A percentile compares a stretch with the other conserved stretches of the same genome.
Conservation (phyloP, 805 yeast genomes). For the Candida khao-thaluensis region DNA sequence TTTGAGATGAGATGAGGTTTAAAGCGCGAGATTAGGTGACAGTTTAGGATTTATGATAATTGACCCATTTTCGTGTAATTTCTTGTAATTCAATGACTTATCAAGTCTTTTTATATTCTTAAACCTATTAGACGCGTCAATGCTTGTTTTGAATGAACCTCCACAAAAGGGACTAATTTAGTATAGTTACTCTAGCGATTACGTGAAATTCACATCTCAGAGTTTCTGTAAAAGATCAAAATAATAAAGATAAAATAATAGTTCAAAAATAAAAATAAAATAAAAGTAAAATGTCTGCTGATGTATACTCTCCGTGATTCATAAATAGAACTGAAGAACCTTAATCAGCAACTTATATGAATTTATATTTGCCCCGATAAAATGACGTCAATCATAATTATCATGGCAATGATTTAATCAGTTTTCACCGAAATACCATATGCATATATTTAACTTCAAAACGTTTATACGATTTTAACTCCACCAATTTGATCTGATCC, state of each 20-base stretch:
- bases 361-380: conserved; percentile 12
- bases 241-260: no score
- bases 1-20: conserved; percentile 14
- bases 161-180: no score
- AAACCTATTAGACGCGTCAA: no score
- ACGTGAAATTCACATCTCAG: no score
- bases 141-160: no score
- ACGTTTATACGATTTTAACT: conserved; percentile 58
- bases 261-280: background rate
- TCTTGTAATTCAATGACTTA: no score
- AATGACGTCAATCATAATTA: conserved; percentile 4
- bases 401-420: conserved; percentile 7
- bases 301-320: conserved; percentile 21
- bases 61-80: no score
- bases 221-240: no score
- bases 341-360: conserved; percentile 6
- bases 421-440: background rate
- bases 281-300: conserved; percentile 18
- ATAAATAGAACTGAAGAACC: conserved; percentile 11
- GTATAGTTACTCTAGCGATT: no score
- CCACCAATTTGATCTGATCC: conserved; percentile 62
- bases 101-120: no score
- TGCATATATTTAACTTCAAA: background rate
- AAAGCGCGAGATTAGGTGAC: no score
- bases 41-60: no score